Evolutionary conservation across 2,329 filamentous ascomycete genomes (phyloP).

Genomic region (Trichoderma atroviride): DNA sequence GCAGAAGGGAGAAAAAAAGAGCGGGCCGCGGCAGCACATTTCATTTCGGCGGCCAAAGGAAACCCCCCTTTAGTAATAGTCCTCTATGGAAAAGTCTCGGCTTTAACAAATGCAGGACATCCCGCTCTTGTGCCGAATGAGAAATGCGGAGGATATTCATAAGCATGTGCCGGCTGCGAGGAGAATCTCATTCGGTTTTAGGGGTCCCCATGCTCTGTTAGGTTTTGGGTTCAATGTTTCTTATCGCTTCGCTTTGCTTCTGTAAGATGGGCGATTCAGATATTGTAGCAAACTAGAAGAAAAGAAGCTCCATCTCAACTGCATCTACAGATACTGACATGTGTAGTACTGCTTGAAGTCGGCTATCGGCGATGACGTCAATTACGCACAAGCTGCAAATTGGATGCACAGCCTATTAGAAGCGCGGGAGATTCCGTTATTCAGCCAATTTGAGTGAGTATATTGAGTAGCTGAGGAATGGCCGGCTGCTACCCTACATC

Average conservation of each 20-base stretch:
- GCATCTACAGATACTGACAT: neutral
- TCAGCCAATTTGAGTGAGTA: neutral
- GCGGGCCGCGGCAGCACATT: neutral
- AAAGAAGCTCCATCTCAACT: neutral
- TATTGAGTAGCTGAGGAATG: neutral
- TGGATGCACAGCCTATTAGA: neutral
- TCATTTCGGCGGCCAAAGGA: neutral
- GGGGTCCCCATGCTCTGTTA: neutral
- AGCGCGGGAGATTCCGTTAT: neutral
- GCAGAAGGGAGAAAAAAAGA: neutral
- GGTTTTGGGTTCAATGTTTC: neutral
- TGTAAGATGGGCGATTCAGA: too few relatives aligned
- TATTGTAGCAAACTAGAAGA: neutral
- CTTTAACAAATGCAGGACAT: slow-evolving; percentile 6
- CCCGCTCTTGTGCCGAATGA: neutral
- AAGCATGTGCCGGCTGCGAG: neutral
- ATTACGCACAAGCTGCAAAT: neutral
- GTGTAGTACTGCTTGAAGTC: neutral
- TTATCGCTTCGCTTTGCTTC: neutral
- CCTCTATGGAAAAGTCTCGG: too few relatives aligned
- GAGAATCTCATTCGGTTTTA: neutral
- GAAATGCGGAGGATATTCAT: neutral
- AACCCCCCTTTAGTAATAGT: neutral
- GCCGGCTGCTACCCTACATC: neutral
- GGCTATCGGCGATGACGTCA: neutral